Conservation (phyloP, 129 eudicot species). For the Arctium minus region DNA sequence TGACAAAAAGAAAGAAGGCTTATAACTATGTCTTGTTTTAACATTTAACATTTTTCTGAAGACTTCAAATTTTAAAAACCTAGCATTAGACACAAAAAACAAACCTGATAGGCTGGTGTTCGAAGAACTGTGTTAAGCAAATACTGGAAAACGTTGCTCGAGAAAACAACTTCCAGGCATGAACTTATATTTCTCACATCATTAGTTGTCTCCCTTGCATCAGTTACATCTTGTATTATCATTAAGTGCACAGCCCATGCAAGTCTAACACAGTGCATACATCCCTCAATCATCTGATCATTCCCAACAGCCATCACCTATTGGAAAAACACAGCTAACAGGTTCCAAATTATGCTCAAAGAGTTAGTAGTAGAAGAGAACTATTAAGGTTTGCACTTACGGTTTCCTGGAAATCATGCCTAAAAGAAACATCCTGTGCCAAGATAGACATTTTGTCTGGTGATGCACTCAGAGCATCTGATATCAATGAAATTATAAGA, state of each 20-base stretch:
- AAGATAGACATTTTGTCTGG: constrained; percentile 60
- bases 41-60: not conserved
- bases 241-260: constrained; percentile 94
- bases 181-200: constrained; percentile 55
- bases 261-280: constrained; percentile 76
- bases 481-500: constrained; percentile 70
- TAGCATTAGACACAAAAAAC: not conserved
- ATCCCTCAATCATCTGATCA: constrained; percentile 73
- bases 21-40: not conserved
- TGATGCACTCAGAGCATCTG: constrained; percentile 84
- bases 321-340: constrained; percentile 16
- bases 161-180: constrained; percentile 72
- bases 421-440: constrained; percentile 71
- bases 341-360: not conserved
- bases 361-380: not conserved
- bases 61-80: not conserved
- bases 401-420: constrained; percentile 72
- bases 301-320: constrained; percentile 67
- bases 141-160: constrained; percentile 85
- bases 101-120: constrained; percentile 92
- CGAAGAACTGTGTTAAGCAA: constrained; percentile 70
- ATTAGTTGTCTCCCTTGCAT: constrained; percentile 49
- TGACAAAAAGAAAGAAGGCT: not conserved
- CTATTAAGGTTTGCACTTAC: constrained; percentile 44
- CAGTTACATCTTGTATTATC: constrained; percentile 61